These are phyloP conservation scores for Penicillium vulpinum DNA, from an alignment of 2,329 filamentous ascomycete genomes.

Conservation along the genomic window DNA sequence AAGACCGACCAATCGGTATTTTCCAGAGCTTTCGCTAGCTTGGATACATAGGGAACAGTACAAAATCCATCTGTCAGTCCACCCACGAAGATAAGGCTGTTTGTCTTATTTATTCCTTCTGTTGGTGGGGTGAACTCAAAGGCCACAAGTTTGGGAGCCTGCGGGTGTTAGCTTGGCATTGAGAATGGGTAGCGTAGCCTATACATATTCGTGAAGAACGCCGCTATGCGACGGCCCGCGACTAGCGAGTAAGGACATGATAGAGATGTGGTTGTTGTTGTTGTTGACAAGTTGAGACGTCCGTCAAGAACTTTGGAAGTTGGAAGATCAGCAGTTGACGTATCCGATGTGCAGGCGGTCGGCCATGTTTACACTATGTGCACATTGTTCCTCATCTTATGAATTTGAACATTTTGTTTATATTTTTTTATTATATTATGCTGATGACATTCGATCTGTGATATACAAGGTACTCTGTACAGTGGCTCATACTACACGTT, in stretches of 20 bases:
- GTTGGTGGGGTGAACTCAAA: conserved; percentile 41
- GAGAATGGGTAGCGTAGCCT: not conserved
- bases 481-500: not conserved
- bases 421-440: not conserved
- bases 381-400: not conserved
- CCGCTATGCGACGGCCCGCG: conserved; percentile 28
- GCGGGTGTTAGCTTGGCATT: not conserved
- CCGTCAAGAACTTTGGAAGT: not conserved
- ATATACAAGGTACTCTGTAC: not conserved
- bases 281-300: not conserved
- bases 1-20: conserved; percentile 55
- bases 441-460: not conserved
- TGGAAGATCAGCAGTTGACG: conserved; percentile 14
- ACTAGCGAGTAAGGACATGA: conserved; percentile 16
- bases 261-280: not conserved
- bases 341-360: conserved; percentile 1
- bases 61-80: conserved; percentile 60
- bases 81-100: conserved; percentile 60
- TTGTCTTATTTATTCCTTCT: conserved; percentile 31
- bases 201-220: conserved; percentile 42
- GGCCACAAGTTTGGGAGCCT: conserved; percentile 42
- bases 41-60: conserved; percentile 55
- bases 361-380: not conserved
- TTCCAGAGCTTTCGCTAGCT: conserved; percentile 51
- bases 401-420: not conserved